Conservation (phyloP, 2,329 filamentous ascomycete species). For the Cryphonectria naterciae region DNA sequence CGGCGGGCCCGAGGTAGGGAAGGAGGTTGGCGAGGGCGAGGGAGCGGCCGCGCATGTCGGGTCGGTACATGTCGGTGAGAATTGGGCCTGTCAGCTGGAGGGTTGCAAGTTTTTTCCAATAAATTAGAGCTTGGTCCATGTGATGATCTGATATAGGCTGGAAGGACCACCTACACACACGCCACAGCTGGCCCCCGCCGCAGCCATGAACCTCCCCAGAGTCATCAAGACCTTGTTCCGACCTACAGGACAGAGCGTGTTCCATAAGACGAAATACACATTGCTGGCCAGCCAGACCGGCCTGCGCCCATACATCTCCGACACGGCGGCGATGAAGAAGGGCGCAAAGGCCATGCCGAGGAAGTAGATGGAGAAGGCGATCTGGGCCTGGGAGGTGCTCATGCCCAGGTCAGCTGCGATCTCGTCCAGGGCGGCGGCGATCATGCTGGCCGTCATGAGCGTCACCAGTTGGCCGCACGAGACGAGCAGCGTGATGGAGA, state of each 20-base stretch:
- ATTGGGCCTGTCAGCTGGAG: conserved; percentile 40
- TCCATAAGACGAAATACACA: conserved; percentile 43
- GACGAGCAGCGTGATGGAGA: conserved; percentile 37
- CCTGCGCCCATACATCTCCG: conserved; percentile 42
- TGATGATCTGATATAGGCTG: too few relatives aligned
- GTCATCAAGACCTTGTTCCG: conserved; percentile 34
- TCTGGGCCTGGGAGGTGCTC: conserved; percentile 22
- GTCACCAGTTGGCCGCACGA: conserved; percentile 42
- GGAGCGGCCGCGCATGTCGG: conserved; percentile 43
- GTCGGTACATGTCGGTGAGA: conserved; percentile 43
- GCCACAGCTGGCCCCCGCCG: conserved; percentile 1
- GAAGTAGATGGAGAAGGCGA: conserved; percentile 42
- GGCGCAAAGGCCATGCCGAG: conserved; percentile 42
- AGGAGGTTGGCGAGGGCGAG: conserved; percentile 40
- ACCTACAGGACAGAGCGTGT: conserved; percentile 36
- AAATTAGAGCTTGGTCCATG: not conserved
- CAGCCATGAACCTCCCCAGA: conserved; percentile 10
- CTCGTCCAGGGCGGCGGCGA: conserved; percentile 41
- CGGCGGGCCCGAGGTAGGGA: conserved; percentile 60
- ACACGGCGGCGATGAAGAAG: conserved; percentile 40
- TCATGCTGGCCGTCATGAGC: conserved; percentile 43
- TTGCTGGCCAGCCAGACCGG: conserved; percentile 40
- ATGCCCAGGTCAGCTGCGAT: conserved; percentile 40
- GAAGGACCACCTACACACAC: not conserved
- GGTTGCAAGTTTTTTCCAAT: too few relatives aligned